Base-by-base conservation (phyloP, 148 eudicot genomes). In the Nyssa sinensis region DNA sequence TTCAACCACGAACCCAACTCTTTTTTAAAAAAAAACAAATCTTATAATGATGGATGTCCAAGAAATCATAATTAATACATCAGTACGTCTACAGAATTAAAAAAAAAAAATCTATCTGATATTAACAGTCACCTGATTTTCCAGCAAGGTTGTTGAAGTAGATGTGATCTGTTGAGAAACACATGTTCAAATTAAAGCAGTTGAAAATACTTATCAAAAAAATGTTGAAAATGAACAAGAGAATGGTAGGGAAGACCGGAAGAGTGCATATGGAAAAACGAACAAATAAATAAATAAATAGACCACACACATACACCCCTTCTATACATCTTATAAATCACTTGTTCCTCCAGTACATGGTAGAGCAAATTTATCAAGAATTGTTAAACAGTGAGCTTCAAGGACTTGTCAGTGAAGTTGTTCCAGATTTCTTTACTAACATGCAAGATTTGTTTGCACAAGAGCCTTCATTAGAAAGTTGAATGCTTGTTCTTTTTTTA, bases 341-440 rank as follows among this genome's bases (percentile, higher is more conserved):
- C n/a, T n/a, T n/a, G n/a, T n/a, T n/a, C n/a, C n/a, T 25, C 0
- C 44, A 67, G 41, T 17, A 47, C 21, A 25, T 67, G 12, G 70
- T 27, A 35, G 25, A 49, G 32, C 30, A 39, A 39, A 66, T 37
- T 51, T 2, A 5, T 17, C 32, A 47, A 67, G 29, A 13, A 27
- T 8, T n/a, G n/a, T n/a, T n/a, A n/a, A n/a, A n/a, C n/a, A n/a
- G n/a, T n/a, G n/a, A n/a, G n/a, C n/a, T n/a, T n/a, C n/a, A n/a
- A n/a, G n/a, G n/a, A n/a, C n/a, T n/a, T n/a, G n/a, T n/a, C n/a
- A n/a, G 58, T 47, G 24, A 67, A 39, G 19, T 41, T 67, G 25
- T 67, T 41, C 57, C 33, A 67, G 70, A 67, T 24, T 41, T 57
- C n/a, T n/a, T n/a, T n/a, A n/a, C 23, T 41, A 66, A 67, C 57